Conservation (phyloP, 768 basidiomycete species). For the Hortiboletus flavorubellus region DNA sequence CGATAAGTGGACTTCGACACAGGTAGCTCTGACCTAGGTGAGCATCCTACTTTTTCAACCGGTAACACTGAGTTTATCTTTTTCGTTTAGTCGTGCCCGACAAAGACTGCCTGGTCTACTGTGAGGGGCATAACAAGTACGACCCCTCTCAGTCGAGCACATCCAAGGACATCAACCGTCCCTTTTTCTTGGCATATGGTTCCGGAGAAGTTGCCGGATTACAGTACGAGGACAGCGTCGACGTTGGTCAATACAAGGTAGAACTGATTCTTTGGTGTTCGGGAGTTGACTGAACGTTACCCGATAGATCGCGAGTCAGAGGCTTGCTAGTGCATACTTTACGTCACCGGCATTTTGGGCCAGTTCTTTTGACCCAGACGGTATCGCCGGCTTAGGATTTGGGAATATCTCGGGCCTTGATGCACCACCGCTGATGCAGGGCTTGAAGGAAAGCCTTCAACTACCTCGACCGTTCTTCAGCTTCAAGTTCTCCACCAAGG, state of each 20-base stretch:
- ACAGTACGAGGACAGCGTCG: constrained; percentile 37
- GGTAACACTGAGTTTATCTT: not conserved
- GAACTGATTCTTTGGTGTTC: not conserved
- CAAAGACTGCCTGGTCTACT: constrained; percentile 18
- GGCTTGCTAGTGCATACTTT: constrained; percentile 15
- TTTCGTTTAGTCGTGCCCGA: constrained; percentile 32
- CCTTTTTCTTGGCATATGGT: constrained; percentile 36
- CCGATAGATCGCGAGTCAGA: constrained; percentile 32
- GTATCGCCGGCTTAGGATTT: constrained; percentile 42
- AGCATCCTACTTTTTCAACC: not conserved
- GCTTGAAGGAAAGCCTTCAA: constrained; percentile 34
- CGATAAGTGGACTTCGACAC: constrained; percentile 46
- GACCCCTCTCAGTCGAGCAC: constrained; percentile 24
- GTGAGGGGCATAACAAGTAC: constrained; percentile 29
- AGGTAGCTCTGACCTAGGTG: constrained; percentile 44
- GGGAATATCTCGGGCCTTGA: constrained; percentile 33
- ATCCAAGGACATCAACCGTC: constrained; percentile 7
- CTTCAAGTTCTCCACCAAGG: constrained; percentile 41
- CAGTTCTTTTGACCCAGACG: constrained; percentile 24
- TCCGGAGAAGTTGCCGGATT: constrained; percentile 34
- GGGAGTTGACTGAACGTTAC: not conserved
- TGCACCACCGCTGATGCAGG: constrained; percentile 38
- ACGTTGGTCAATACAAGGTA: constrained; percentile 33
- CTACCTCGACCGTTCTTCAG: constrained; percentile 32
- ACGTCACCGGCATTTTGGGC: not conserved